Evolutionary conservation across 371 early-diverging fungal species (phyloP).

Genomic region (Lichtheimia ornata): DNA sequence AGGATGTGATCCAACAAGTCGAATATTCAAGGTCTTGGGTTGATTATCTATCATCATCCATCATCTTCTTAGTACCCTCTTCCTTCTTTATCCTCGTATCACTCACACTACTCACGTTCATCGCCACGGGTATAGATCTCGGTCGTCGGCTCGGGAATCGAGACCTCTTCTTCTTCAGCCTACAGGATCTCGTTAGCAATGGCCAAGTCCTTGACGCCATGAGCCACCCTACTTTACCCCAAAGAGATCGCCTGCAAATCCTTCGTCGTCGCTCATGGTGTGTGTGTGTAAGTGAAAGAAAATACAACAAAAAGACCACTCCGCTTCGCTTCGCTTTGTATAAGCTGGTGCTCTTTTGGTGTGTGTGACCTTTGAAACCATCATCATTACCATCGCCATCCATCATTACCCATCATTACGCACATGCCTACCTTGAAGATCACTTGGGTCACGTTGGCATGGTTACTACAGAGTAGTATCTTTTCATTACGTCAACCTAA

Average conservation of each 20-base stretch:
- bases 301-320: neutral
- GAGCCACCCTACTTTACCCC: constrained; percentile 26
- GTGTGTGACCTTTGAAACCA: neutral
- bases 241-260: constrained; percentile 50
- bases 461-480: neutral
- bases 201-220: no score
- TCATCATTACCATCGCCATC: neutral
- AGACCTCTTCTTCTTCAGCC: constrained; percentile 40
- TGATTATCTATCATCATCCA: constrained; percentile 12
- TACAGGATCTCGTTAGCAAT: neutral
- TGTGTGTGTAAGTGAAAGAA: neutral
- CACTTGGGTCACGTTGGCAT: neutral
- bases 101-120: constrained; percentile 9
- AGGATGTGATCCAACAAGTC: constrained; percentile 77
- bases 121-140: constrained; percentile 48
- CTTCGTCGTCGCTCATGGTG: constrained; percentile 35
- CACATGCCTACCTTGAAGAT: neutral
- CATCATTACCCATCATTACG: neutral
- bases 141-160: constrained; percentile 53
- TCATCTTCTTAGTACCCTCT: neutral
- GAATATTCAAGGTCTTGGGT: constrained; percentile 44
- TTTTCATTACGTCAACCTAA: no score
- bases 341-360: neutral
- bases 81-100: neutral
- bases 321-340: neutral